phyloP scores from a whole-genome alignment of 805 yeast species.

The Gaillardinia entomophila region DNA sequence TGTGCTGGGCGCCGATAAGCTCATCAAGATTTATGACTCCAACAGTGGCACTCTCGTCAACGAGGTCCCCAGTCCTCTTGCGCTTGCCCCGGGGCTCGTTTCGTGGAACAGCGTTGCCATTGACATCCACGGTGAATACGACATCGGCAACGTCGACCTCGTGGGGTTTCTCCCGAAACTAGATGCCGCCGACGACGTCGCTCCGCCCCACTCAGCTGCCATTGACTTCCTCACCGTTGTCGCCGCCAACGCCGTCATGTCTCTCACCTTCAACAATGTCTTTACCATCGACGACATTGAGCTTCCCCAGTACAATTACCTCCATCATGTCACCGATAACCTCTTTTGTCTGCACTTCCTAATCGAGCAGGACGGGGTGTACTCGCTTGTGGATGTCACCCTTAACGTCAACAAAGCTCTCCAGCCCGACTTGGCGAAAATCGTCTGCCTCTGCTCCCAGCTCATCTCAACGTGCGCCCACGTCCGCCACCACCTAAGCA shows the following conservation, averaged over 20 bases:
- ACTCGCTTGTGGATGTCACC: constrained; percentile 10
- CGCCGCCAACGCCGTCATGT: constrained; percentile 13
- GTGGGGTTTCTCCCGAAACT: constrained; percentile 31
- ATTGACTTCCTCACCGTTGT: constrained; percentile 21
- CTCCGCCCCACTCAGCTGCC: constrained; percentile 2
- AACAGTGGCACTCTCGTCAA: constrained; percentile 39
- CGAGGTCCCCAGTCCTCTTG: constrained; percentile 9
- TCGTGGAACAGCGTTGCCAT: constrained; percentile 7
- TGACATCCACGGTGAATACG: constrained; percentile 1
- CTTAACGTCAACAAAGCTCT: constrained; percentile 6
- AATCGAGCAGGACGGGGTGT: constrained; percentile 4
- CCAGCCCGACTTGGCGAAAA: constrained; percentile 11
- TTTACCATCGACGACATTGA: constrained; percentile 21
- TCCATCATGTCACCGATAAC: constrained; percentile 17
- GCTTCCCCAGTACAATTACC: constrained; percentile 10
- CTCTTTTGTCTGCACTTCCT: constrained; percentile 23
- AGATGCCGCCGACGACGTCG: constrained; percentile 5
- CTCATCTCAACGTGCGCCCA: constrained; percentile 18
- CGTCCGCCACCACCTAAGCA: constrained; percentile 14
- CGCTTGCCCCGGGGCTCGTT: constrained; percentile 8
- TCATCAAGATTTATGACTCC: constrained; percentile 40
- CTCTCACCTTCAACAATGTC: constrained; percentile 26
- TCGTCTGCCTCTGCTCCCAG: constrained; percentile 19
- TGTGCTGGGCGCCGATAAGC: constrained; percentile 39
- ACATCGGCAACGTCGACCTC: constrained; percentile 23